These are phyloP conservation scores for Pyrrhoderma noxium DNA, from an alignment of 1,284 basidiomycete species.

Conservation along the genomic window DNA sequence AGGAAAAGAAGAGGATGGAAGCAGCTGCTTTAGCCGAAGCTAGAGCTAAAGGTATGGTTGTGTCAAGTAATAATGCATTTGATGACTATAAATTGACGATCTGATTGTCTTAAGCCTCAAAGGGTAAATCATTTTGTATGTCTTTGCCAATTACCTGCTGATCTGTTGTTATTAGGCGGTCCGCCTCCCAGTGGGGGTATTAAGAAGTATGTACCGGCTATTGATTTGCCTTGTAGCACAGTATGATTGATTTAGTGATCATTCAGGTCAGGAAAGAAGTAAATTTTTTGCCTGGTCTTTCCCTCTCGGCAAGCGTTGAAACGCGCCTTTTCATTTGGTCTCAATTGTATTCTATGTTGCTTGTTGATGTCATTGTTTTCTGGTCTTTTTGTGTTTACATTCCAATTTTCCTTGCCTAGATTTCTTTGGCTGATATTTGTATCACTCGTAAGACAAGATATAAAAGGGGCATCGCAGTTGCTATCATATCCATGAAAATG, in stretches of 20 bases:
- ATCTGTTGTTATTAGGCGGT: conserved; percentile 40
- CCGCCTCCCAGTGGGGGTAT: conserved; percentile 55
- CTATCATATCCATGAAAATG: too few species aligned
- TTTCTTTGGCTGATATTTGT: too few species aligned
- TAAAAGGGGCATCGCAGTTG: too few species aligned
- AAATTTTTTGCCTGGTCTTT: conserved; percentile 16
- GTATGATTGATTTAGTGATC: conserved; percentile 10
- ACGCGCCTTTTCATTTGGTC: too few species aligned
- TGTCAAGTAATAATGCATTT: too few species aligned
- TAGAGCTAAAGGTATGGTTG: conserved; percentile 55
- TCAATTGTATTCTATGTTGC: too few species aligned
- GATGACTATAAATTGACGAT: neutral
- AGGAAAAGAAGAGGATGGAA: conserved; percentile 67
- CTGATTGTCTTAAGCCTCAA: conserved; percentile 38
- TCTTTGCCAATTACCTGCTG: neutral
- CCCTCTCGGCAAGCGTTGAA: too few species aligned
- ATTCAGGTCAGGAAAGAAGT: conserved; percentile 67
- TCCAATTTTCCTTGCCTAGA: too few species aligned
- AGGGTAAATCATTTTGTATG: conserved; percentile 39
- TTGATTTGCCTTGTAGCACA: neutral
- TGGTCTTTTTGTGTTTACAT: too few species aligned
- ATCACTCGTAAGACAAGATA: too few species aligned
- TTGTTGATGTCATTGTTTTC: too few species aligned
- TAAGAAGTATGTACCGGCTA: conserved; percentile 54
- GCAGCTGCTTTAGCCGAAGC: conserved; percentile 62